Conservation (phyloP, 23 red algal species). For the Gracilariopsis chorda region DNA sequence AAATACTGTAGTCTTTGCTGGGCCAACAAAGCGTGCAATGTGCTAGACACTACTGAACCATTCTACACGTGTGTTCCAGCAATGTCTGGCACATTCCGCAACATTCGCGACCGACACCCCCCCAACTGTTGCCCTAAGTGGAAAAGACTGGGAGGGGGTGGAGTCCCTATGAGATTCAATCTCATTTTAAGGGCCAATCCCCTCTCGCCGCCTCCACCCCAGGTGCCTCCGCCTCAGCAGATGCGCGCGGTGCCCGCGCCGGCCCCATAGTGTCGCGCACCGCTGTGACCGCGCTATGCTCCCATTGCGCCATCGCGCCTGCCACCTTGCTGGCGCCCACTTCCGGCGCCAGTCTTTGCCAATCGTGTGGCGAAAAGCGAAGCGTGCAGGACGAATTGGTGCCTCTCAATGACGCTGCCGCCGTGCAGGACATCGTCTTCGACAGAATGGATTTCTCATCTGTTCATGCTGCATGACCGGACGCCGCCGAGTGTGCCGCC, state of each 20-base stretch:
- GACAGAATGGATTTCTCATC: constrained; percentile 42
- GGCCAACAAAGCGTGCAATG: too few relatives aligned
- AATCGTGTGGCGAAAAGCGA: not conserved
- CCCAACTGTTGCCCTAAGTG: too few relatives aligned
- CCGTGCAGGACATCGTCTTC: constrained; percentile 3
- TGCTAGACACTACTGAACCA: too few relatives aligned
- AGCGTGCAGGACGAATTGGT: not conserved
- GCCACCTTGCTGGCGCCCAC: not conserved
- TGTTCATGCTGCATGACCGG: not conserved
- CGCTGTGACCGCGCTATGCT: constrained; percentile 16
- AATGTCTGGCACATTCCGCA: too few relatives aligned
- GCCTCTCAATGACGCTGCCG: not conserved
- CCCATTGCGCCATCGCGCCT: not conserved
- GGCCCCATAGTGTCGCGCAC: constrained; percentile 23
- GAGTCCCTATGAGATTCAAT: too few relatives aligned
- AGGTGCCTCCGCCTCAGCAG: too few relatives aligned
- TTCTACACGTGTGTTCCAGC: too few relatives aligned
- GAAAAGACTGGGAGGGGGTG: too few relatives aligned
- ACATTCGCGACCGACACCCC: too few relatives aligned
- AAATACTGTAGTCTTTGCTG: too few relatives aligned
- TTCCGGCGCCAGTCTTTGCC: not conserved
- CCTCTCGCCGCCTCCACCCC: too few relatives aligned
- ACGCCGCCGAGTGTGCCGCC: not conserved
- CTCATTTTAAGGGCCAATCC: too few relatives aligned
- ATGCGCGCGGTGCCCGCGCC: not conserved